A percentile compares a stretch with the other conserved stretches of the same genome.
phyloP scores from a whole-genome alignment of 257 asterid genomes.

The Leonotis leonurus region DNA sequence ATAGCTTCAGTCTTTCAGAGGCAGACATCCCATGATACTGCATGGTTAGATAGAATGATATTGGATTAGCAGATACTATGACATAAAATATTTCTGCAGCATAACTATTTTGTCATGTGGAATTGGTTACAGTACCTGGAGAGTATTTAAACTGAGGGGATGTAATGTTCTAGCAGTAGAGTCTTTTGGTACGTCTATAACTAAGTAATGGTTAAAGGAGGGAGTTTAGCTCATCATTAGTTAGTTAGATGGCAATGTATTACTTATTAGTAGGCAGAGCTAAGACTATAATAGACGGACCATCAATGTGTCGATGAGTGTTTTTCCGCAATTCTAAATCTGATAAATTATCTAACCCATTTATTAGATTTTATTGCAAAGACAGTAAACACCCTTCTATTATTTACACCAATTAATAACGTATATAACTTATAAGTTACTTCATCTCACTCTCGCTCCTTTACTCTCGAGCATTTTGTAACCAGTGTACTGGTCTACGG shows the following conservation, averaged over 20 bases:
- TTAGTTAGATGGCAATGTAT: neutral
- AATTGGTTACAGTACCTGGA: constrained; percentile 25
- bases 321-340: neutral
- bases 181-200: constrained; percentile 20
- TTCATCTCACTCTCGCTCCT: neutral
- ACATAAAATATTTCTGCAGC: neutral
- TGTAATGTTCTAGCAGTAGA: neutral
- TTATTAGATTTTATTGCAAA: neutral
- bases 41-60: neutral
- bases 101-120: neutral
- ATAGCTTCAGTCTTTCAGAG: neutral
- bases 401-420: neutral
- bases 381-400: neutral
- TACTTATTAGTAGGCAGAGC: neutral
- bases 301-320: neutral
- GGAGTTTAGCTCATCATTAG: neutral
- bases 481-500: neutral
- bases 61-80: neutral
- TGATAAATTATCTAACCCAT: neutral
- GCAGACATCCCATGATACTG: neutral
- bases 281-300: neutral
- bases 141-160: neutral
- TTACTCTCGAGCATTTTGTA: neutral
- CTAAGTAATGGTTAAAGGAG: neutral
- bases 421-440: neutral